phyloP scores from a whole-genome alignment of 2,329 filamentous ascomycete species.

The Aspergillus cejpii region DNA sequence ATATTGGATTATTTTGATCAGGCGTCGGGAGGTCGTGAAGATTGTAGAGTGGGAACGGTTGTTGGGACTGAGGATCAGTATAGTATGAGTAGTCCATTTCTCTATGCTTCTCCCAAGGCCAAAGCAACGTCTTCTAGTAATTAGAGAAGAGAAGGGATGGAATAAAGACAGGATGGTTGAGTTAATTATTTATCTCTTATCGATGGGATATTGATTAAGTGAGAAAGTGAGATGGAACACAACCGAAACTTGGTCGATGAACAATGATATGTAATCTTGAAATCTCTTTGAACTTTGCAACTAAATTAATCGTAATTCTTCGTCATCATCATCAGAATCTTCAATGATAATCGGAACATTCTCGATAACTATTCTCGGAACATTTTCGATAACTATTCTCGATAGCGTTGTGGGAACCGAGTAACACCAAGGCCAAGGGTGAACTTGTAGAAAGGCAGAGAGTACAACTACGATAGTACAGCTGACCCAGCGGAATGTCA shows the following conservation, averaged over 20 bases:
- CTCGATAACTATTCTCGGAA: too few species aligned
- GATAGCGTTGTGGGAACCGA: too few species aligned
- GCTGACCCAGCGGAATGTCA: neutral
- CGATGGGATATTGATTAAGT: too few species aligned
- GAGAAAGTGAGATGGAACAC: too few species aligned
- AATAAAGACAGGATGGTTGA: neutral
- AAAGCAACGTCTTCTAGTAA: neutral
- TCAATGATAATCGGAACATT: too few species aligned
- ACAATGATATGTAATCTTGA: too few species aligned
- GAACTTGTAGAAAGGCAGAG: too few species aligned
- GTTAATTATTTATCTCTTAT: neutral
- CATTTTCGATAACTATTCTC: too few species aligned
- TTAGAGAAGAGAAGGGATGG: neutral
- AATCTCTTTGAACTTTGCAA: too few species aligned
- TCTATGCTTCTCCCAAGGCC: neutral
- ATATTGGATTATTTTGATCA: conserved; percentile 35
- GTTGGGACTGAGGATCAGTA: conserved; percentile 35
- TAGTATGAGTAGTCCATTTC: conserved; percentile 55
- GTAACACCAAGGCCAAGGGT: too few species aligned
- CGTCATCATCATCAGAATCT: too few species aligned
- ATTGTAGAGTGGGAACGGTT: conserved; percentile 47
- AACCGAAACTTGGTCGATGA: neutral
- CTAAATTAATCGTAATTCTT: too few species aligned
- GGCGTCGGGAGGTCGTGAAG: conserved; percentile 43
- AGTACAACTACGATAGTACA: neutral